Evolutionary conservation across 2,329 filamentous ascomycete genomes (phyloP).

Genomic region (Colletotrichum agaves): DNA sequence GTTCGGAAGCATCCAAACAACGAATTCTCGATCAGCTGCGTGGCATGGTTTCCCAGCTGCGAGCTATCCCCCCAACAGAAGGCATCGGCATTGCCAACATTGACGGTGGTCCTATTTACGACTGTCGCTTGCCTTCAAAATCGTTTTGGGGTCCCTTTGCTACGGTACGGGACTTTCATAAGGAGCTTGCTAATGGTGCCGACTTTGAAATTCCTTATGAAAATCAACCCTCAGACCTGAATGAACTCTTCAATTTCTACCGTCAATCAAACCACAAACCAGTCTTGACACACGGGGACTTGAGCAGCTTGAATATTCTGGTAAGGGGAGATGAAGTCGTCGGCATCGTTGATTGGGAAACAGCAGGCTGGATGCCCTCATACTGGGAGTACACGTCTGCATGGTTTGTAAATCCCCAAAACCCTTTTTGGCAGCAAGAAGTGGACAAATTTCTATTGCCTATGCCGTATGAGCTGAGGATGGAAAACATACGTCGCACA

Average conservation of each 20-base stretch:
- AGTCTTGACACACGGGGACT: constrained; percentile 40
- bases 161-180: neutral
- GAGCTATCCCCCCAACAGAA: constrained; percentile 27
- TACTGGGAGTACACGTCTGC: constrained; percentile 42
- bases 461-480: constrained; percentile 34
- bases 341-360: constrained; percentile 45
- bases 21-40: constrained; percentile 41
- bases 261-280: neutral
- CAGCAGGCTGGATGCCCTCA: constrained; percentile 40
- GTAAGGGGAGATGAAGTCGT: constrained; percentile 42
- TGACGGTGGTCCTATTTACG: constrained; percentile 40
- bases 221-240: neutral
- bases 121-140: constrained; percentile 39
- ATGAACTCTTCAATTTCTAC: constrained; percentile 20
- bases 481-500: constrained; percentile 38
- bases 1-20: constrained; percentile 37
- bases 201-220: neutral
- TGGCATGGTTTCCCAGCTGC: constrained; percentile 38
- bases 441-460: constrained; percentile 38
- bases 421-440: constrained; percentile 39
- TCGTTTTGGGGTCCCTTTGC: constrained; percentile 42
- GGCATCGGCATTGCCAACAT: constrained; percentile 34
- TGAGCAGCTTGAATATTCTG: constrained; percentile 45
- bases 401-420: constrained; percentile 15
- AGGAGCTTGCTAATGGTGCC: neutral